Evolutionary conservation across 805 yeast genomes (phyloP).

Genomic region (Nakazawaea molendinolei): DNA sequence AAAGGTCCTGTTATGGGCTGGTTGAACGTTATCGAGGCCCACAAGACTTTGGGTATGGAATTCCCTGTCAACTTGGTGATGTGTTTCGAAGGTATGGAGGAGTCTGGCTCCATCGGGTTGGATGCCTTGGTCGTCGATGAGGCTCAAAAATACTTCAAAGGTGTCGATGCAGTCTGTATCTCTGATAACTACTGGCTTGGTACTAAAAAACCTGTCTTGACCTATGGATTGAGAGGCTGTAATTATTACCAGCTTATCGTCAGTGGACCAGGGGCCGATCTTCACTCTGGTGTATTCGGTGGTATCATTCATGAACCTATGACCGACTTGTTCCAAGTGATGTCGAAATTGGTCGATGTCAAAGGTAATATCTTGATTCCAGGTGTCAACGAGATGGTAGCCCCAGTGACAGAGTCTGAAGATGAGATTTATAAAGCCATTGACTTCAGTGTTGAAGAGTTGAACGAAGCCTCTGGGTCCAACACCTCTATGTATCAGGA

Average conservation of each 20-base stretch:
- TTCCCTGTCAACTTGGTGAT: constrained; percentile 89
- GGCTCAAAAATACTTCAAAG: constrained; percentile 73
- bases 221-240: constrained; percentile 96
- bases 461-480: constrained; percentile 86
- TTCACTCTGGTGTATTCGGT: constrained; percentile 96
- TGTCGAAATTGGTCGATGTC: constrained; percentile 71
- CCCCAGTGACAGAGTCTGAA: constrained; percentile 82
- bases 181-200: constrained; percentile 99
- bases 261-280: constrained; percentile 92
- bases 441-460: constrained; percentile 77
- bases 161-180: constrained; percentile 90
- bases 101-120: constrained; percentile 89
- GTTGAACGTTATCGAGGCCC: constrained; percentile 91
- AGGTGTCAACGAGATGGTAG: constrained; percentile 91
- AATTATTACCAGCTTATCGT: constrained; percentile 81
- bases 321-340: constrained; percentile 79
- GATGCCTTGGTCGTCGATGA: constrained; percentile 78
- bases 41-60: constrained; percentile 73
- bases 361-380: constrained; percentile 81
- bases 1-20: constrained; percentile 98
- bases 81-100: constrained; percentile 99
- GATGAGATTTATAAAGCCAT: constrained; percentile 73
- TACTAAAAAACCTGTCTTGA: constrained; percentile 91
- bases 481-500: constrained; percentile 69
- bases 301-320: constrained; percentile 97